These are phyloP conservation scores for Spathaspora boniae DNA, from an alignment of 805 yeast species.

Conservation along the genomic window DNA sequence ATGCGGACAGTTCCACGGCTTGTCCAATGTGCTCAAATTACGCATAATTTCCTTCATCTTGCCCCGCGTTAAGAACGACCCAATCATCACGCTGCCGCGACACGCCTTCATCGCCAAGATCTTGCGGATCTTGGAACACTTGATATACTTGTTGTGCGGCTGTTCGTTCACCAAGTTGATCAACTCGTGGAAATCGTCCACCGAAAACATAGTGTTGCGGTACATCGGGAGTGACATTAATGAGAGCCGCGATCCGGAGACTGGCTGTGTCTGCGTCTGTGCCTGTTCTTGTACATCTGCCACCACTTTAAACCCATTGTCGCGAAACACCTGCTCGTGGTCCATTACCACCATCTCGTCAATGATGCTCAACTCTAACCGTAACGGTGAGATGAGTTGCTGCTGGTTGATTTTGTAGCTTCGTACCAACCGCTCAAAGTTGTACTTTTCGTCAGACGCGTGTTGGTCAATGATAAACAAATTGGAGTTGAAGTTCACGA, in stretches of 20 bases:
- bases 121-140: constrained; percentile 74
- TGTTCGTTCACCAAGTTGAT: constrained; percentile 48
- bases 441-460: constrained; percentile 94
- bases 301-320: constrained; percentile 72
- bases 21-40: constrained; percentile 67
- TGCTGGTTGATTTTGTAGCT: constrained; percentile 56
- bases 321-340: constrained; percentile 50
- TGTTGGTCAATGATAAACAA: constrained; percentile 93
- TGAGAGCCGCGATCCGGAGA: constrained; percentile 58
- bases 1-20: constrained; percentile 98
- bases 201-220: constrained; percentile 63
- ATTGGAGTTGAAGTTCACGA: constrained; percentile 54
- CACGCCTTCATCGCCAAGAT: constrained; percentile 97
- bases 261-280: constrained; percentile 45
- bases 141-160: constrained; percentile 23
- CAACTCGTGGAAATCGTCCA: constrained; percentile 72
- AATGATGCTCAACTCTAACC: constrained; percentile 67
- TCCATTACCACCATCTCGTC: constrained; percentile 76
- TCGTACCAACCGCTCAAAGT: constrained; percentile 67
- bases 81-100: constrained; percentile 91
- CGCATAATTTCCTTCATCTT: constrained; percentile 69
- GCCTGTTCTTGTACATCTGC: too few species aligned
- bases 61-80: constrained; percentile 54
- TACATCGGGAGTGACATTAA: constrained; percentile 70
- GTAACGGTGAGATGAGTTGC: constrained; percentile 55